phyloP scores from a whole-genome alignment of 2,329 filamentous ascomycete species.

The Ophiostoma triangulosporum region DNA sequence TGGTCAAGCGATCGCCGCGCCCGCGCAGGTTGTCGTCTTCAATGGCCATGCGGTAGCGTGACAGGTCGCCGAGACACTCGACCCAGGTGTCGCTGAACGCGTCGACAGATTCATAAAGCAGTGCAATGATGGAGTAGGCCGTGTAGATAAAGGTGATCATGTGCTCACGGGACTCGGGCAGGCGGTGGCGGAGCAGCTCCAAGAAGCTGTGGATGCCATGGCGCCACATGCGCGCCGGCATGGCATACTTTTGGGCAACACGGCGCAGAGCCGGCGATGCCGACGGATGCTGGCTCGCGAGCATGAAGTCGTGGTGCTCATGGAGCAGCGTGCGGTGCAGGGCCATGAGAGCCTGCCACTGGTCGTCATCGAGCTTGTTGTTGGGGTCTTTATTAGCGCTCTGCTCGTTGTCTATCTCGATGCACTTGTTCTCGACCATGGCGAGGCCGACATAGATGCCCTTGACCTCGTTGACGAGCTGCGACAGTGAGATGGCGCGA shows the following conservation, averaged over 20 bases:
- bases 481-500: conserved; percentile 58
- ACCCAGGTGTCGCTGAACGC: conserved; percentile 84
- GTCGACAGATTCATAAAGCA: conserved; percentile 75
- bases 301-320: conserved; percentile 75
- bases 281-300: conserved; percentile 75
- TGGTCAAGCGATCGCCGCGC: conserved; percentile 86
- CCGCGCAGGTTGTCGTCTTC: conserved; percentile 64
- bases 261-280: conserved; percentile 53
- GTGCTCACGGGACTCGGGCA: conserved; percentile 68
- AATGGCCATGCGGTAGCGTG: conserved; percentile 79
- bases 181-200: conserved; percentile 57
- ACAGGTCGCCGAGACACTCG: conserved; percentile 79
- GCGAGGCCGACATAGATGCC: conserved; percentile 72
- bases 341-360: conserved; percentile 75
- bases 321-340: conserved; percentile 69
- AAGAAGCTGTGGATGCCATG: conserved; percentile 81
- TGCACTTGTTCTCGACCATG: conserved; percentile 79
- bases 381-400: conserved; percentile 27
- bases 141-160: conserved; percentile 87
- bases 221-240: conserved; percentile 90
- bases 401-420: conserved; percentile 61
- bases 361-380: conserved; percentile 43
- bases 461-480: conserved; percentile 69
- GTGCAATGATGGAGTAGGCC: conserved; percentile 78
- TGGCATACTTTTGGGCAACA: conserved; percentile 68